phyloP scores from a whole-genome alignment of 805 yeast genomes.

The Kazachstania viticola region DNA sequence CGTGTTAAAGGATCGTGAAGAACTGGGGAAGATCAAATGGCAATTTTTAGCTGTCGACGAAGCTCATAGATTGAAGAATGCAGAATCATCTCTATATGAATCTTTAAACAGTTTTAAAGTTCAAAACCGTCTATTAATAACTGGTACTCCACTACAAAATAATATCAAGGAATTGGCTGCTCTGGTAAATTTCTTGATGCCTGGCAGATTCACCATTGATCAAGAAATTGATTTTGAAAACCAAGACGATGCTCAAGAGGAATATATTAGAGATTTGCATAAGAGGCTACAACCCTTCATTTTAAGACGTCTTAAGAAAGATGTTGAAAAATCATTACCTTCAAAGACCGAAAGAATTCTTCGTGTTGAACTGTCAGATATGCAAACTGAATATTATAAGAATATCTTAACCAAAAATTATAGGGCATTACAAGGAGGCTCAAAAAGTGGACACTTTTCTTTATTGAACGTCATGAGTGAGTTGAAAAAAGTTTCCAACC shows the following conservation, averaged over 20 bases:
- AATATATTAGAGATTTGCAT: conserved; percentile 77
- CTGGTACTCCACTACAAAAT: conserved; percentile 97
- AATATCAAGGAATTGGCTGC: conserved; percentile 94
- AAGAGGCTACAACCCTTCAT: conserved; percentile 82
- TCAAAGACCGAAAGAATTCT: conserved; percentile 91
- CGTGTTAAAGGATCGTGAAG: conserved; percentile 76
- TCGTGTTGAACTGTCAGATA: conserved; percentile 88
- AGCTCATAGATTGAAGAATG: conserved; percentile 92
- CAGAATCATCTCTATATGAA: conserved; percentile 87
- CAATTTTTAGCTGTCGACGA: conserved; percentile 96
- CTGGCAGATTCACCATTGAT: conserved; percentile 81
- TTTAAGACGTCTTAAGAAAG: conserved; percentile 86
- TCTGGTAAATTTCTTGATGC: conserved; percentile 88
- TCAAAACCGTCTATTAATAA: conserved; percentile 74
- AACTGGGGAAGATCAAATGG: conserved; percentile 81
- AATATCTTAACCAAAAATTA: conserved; percentile 89
- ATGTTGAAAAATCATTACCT: conserved; percentile 93
- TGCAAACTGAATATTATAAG: conserved; percentile 90
- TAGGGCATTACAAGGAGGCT: conserved; percentile 79
- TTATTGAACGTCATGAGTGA: conserved; percentile 89
- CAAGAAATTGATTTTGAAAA: conserved; percentile 92
- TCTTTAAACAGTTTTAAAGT: conserved; percentile 74
- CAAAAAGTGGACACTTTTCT: conserved; percentile 67
- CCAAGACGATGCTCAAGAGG: conserved; percentile 79
- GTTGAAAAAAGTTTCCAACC: conserved; percentile 92